Percentiles rank a stretch among this genome's conserved stretches.
Evolutionary conservation across 805 yeast genomes (phyloP).

Genomic region (Tetrapisispora pingtungensis): DNA sequence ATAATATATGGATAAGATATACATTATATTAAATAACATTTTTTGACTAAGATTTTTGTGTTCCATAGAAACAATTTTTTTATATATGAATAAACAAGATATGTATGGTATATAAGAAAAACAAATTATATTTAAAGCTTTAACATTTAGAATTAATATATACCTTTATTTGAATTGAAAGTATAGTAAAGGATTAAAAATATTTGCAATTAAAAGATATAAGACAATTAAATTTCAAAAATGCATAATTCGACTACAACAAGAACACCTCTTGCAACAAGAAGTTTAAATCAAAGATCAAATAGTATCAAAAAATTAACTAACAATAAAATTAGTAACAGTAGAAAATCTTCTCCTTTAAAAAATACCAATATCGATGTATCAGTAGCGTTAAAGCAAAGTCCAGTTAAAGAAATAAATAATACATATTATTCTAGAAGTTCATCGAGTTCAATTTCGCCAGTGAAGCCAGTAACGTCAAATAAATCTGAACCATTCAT

Average conservation of each 20-base stretch:
- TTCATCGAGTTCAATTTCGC: neutral
- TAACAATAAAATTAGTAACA: neutral
- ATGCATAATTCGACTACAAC: constrained; percentile 10
- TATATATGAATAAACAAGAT: too few species aligned
- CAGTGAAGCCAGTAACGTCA: neutral
- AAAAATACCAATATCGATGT: constrained; percentile 10
- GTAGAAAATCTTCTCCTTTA: constrained; percentile 3
- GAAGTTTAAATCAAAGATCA: constrained; percentile 14
- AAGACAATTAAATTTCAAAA: too few species aligned
- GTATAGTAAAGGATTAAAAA: too few species aligned
- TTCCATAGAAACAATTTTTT: too few species aligned
- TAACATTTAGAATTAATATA: too few species aligned
- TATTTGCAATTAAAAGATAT: too few species aligned
- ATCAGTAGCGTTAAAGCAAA: constrained; percentile 10
- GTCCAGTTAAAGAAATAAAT: constrained; percentile 9
- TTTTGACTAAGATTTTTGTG: too few species aligned
- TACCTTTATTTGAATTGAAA: too few species aligned
- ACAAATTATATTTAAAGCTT: too few species aligned
- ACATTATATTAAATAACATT: too few species aligned
- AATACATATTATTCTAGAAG: constrained; percentile 1
- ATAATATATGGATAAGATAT: too few species aligned
- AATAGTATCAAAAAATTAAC: constrained; percentile 5
- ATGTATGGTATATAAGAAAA: too few species aligned
- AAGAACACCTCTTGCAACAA: constrained; percentile 17
- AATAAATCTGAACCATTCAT: constrained; percentile 6